phyloP scores from a whole-genome alignment of 129 eudicot species.

The Mikania micrantha region DNA sequence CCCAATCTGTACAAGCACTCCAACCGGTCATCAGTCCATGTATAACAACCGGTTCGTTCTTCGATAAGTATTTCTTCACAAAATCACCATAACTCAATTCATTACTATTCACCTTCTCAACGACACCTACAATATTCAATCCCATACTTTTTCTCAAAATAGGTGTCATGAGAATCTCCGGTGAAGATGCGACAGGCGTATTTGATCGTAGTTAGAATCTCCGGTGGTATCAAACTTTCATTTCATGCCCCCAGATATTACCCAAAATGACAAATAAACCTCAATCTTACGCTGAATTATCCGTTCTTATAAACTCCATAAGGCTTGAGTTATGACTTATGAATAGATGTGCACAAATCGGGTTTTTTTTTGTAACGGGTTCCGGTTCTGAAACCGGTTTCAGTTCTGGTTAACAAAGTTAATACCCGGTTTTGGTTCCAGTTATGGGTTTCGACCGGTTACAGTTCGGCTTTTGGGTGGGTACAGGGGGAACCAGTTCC shows the following conservation, averaged over 20 bases:
- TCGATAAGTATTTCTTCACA: constrained; percentile 42
- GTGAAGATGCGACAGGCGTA: not conserved
- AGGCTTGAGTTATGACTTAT: too few relatives aligned
- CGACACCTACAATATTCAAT: constrained; percentile 45
- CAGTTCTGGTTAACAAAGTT: too few relatives aligned
- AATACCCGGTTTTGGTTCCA: too few relatives aligned
- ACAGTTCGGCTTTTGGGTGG: too few relatives aligned
- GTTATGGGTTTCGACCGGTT: too few relatives aligned
- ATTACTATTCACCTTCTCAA: constrained; percentile 65
- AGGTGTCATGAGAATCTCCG: too few relatives aligned
- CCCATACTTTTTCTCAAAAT: constrained; percentile 35
- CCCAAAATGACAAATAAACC: not conserved
- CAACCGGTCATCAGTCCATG: constrained; percentile 81
- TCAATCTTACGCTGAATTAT: not conserved
- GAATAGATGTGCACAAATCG: too few relatives aligned
- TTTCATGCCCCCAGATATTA: not conserved
- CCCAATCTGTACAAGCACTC: constrained; percentile 80
- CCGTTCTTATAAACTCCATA: too few relatives aligned
- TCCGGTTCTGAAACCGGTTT: too few relatives aligned
- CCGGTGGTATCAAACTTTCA: not conserved
- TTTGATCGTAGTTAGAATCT: constrained; percentile 5
- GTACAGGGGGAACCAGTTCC: too few relatives aligned
- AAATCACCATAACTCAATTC: constrained; percentile 53
- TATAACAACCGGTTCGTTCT: constrained; percentile 65
- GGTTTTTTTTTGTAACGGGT: too few relatives aligned